These are phyloP conservation scores for Malus orientalis DNA, from an alignment of 306 rosid genomes.

Conservation along the genomic window DNA sequence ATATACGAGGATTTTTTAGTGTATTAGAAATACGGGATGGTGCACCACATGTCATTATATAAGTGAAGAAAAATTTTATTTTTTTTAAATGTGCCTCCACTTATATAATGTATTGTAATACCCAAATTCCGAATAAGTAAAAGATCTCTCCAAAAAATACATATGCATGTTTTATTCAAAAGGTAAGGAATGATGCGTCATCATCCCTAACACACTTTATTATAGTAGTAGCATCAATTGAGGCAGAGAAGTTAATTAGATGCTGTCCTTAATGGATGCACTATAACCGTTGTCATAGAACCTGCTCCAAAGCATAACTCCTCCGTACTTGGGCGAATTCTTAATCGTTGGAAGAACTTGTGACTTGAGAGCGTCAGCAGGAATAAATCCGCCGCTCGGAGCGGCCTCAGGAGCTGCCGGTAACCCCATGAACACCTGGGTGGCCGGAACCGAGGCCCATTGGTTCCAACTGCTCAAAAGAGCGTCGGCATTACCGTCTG, in stretches of 20 bases:
- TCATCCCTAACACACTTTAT: neutral
- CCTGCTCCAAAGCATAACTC: slow-evolving; percentile 61
- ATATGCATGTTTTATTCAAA: no score
- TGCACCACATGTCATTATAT: no score
- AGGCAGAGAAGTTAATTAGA: neutral
- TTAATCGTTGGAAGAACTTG: slow-evolving; percentile 44
- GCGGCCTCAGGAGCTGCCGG: slow-evolving; percentile 54
- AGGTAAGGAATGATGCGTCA: no score
- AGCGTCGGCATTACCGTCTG: slow-evolving; percentile 15
- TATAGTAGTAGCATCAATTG: no score
- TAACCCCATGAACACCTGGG: slow-evolving; percentile 44
- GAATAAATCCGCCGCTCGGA: slow-evolving; percentile 39
- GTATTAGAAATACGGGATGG: rapidly evolving
- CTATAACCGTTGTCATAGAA: slow-evolving; percentile 28
- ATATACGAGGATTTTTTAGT: neutral
- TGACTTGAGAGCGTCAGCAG: slow-evolving; percentile 22
- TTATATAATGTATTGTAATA: no score
- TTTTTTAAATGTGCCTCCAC: no score
- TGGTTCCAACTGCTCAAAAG: slow-evolving; percentile 40
- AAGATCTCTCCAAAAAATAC: no score
- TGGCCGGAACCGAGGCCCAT: slow-evolving; percentile 29
- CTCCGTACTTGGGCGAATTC: slow-evolving; percentile 42
- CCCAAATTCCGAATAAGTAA: rapidly evolving
- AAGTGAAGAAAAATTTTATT: rapidly evolving
- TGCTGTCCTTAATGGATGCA: slow-evolving; percentile 16